A percentile compares a stretch with the other conserved stretches of the same genome.
phyloP scores from a whole-genome alignment of 176 grass and related monocot species.

The Panicum miliaceum region DNA sequence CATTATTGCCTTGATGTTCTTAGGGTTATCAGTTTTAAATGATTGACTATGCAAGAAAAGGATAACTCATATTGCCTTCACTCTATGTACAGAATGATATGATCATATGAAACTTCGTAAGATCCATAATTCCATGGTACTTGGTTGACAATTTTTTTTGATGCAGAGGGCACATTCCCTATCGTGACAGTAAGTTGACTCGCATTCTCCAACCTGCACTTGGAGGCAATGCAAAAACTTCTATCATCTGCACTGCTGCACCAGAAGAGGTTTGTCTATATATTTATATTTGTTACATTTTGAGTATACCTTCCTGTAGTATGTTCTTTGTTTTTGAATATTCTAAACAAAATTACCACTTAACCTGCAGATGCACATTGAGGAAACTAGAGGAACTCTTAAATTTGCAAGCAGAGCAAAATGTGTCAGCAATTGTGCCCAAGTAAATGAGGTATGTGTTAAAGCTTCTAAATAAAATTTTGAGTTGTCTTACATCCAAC shows the following conservation, averaged over 20 bases:
- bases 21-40: background rate
- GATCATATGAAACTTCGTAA: background rate
- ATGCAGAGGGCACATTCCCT: constrained; percentile 95
- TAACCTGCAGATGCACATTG: constrained; percentile 66
- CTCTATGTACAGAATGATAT: background rate
- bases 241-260: constrained; percentile 92
- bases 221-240: constrained; percentile 98
- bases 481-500: background rate
- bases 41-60: background rate
- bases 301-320: background rate
- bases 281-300: constrained; percentile 16
- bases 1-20: background rate
- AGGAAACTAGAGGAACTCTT: constrained; percentile 95
- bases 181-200: constrained; percentile 97
- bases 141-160: constrained; percentile 39
- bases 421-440: constrained; percentile 89
- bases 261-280: constrained; percentile 77
- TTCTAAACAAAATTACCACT: background rate
- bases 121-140: background rate
- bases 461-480: constrained; percentile 11
- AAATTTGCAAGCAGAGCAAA: constrained; percentile 98
- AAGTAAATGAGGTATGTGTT: constrained; percentile 88
- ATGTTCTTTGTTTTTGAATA: background rate
- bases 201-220: constrained; percentile 93
- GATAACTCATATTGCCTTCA: background rate